Evolutionary conservation across 768 basidiomycete genomes (phyloP), one percentile per base, ranked within the genome.

Genomic region (Naganishia randhawae): DNA sequence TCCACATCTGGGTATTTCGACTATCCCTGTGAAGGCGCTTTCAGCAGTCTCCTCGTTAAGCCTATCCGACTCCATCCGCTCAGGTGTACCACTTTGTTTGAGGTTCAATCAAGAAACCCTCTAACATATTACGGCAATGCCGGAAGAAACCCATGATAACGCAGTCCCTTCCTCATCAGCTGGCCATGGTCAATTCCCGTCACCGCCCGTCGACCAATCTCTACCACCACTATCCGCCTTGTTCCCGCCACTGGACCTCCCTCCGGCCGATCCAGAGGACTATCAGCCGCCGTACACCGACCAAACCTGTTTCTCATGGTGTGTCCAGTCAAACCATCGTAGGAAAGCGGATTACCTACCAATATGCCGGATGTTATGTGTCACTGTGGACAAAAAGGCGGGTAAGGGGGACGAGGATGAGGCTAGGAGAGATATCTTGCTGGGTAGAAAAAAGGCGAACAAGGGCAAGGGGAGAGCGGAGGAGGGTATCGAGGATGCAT

Each of bases 281-380:
- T 61, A 61, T 42, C 57, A 41, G 29, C 45, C 63, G 11, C 63
- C 63, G 3, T 64, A 64, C 50, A 64, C 63, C 50, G 63, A 64
- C 37, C 50, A 48, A 19, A 50, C 45, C 31, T 64, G 63, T 37
- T 51, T 64, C 42, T 64, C 63, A 27, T 64, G 63, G 63, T 64
- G 63, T 64, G 29, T 14, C 17, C 63, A 64, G 33, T 19, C 63
- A 25, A 50, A 48, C 11, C 63, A 64, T 27, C 63, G 42, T n/a
- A 27, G 63, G 22, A 50, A 48, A 10, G 63, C 27, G 6, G 63
- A 51, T 7, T 64, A 64, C n/a, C 31, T 50, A n/a, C 63, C 63
- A n/a, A 27, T 45, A 32, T 64, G 63, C 32, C 63, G 63, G 45
- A 64, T 50, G 63, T 19, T 64, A 2, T 64, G 63, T 33, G 14